Evolutionary conservation across 2,329 filamentous ascomycete species (phyloP), one percentile per base, ranked within the genome.

Genomic region (Trichophyton rubrum): DNA sequence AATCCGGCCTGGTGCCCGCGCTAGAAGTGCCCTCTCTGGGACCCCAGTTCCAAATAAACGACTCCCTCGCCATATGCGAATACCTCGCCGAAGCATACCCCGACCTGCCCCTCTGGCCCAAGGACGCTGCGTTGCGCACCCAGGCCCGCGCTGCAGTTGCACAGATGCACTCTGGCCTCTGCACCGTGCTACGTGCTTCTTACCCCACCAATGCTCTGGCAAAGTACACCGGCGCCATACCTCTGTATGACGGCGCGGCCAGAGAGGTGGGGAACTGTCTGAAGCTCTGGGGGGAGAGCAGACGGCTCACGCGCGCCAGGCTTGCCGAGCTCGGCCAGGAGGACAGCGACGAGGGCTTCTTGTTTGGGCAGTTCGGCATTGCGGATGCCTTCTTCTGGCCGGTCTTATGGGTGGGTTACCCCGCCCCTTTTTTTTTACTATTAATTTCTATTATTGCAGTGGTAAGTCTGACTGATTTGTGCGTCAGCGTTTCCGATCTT

Each of bases 331-430:
- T 71, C 9, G 67, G 67, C 0, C 65, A 69, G 30, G 62, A 40
- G 4, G 27, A 1, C 27, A 1, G 6, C 6, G 69, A 73, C 61
- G 67, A 73, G n/a, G 68, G 68, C 1, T 74, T 73, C 61, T 62
- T 74, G 64, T 74, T 70, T 65, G 72, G 72, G 1, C 62, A 62
- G 20, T 74, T 74, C 62, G 69, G 71, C 49, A 73, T 73, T 62
- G 72, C 68, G 4, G 72, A 74, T 69, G 67, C 72, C 0, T 72
- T 73, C 56, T 74, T 70, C 59, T 74, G 72, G 72, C 72, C 71
- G 1, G 65, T 73, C 43, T 66, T 74, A 61, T 73, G 71, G 72
- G 72, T 74, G 62, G 22, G 63, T 60, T 59, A 7, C 1, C 27
- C 27, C 41, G 35, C 35, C 6, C 20, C 43, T 45, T 56, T 22